phyloP scores from a whole-genome alignment of 1,284 basidiomycete genomes.

The Coniferiporia weirii region DNA sequence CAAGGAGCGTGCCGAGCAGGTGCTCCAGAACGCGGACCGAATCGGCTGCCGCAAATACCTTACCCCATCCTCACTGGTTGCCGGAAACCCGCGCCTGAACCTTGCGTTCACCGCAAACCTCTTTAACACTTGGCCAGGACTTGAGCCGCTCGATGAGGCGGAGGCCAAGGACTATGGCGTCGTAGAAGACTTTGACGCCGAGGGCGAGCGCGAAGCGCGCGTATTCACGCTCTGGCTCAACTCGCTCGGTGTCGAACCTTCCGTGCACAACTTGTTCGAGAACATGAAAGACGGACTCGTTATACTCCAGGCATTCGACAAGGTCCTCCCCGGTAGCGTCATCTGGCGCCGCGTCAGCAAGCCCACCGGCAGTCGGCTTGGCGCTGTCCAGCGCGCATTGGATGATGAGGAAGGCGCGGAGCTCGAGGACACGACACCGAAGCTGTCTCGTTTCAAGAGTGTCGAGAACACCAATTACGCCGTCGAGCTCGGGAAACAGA shows the following conservation, averaged over 20 bases:
- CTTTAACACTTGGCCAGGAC: slow-evolving; percentile 96
- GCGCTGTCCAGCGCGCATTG: slow-evolving; percentile 35
- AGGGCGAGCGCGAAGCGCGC: slow-evolving; percentile 95
- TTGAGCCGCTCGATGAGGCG: slow-evolving; percentile 89
- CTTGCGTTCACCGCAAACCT: slow-evolving; percentile 98
- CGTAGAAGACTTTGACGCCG: slow-evolving; percentile 97
- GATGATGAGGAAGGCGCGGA: slow-evolving; percentile 63
- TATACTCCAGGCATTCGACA: slow-evolving; percentile 95
- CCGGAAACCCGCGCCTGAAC: slow-evolving; percentile 97
- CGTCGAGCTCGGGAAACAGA: slow-evolving; percentile 89
- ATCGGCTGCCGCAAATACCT: slow-evolving; percentile 97
- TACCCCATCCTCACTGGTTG: slow-evolving; percentile 84
- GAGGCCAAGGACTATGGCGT: slow-evolving; percentile 78
- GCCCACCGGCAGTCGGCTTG: slow-evolving; percentile 58
- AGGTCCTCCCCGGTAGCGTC: slow-evolving; percentile 88
- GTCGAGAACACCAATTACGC: slow-evolving; percentile 98
- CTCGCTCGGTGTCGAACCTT: slow-evolving; percentile 92
- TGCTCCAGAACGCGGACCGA: slow-evolving; percentile 88
- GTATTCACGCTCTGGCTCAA: slow-evolving; percentile 99
- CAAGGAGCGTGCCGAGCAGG: slow-evolving; percentile 82
- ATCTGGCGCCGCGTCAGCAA: slow-evolving; percentile 93
- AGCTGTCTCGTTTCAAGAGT: slow-evolving; percentile 90
- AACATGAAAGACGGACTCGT: slow-evolving; percentile 89
- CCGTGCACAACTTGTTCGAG: slow-evolving; percentile 95
- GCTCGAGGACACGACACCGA: slow-evolving; percentile 75